Evolutionary conservation across 805 yeast genomes (phyloP), one percentile per base, ranked within the genome.

Genomic region (Debaryomyces maramus): DNA sequence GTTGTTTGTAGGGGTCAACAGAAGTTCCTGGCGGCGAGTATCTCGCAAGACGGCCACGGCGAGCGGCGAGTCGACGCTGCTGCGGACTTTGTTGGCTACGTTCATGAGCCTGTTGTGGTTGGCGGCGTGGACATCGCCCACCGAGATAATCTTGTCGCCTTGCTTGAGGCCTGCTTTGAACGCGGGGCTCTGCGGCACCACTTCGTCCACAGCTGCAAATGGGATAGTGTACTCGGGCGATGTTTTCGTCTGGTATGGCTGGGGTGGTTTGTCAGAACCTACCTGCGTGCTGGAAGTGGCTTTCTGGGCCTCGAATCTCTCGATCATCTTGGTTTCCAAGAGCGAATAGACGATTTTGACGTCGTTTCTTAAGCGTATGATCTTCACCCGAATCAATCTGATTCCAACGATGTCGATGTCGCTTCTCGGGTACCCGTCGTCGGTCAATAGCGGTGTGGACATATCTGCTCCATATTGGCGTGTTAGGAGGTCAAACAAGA

Each of bases 341-440:
- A 66, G 58, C 4, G 61, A 56, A 49, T 81, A 55, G 6, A 87
- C 62, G 11, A 52, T 57, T 34, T 67, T 69, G 46, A 81, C 69
- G 60, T 91, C 97, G 53, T 88, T 90, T 42, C 83, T 70, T 28
- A 85, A 65, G 38, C 85, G 68, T 24, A 85, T 79, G 22, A 90
- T 78, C 52, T 75, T 76, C 7, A 80, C 75, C 43, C 97, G 65
- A 1, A 81, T 55, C 7, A 75, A 58, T 38, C 96, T 66, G 9
- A 88, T 70, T 15, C 67, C 53, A 11, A 88, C 78, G 4, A 91
- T 85, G 52, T 91, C 95, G 19, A 91, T 73, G 54, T 91, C 97
- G 13, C 70, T 60, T 31, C 97, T 66, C 0, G 99, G 99, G 52
- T 78, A 91, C 15, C 97, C 97, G 53, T 91, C 96, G 0, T 52